Evolutionary conservation across 1,284 basidiomycete genomes (phyloP).

Genomic region (Rhizoctonia solani): DNA sequence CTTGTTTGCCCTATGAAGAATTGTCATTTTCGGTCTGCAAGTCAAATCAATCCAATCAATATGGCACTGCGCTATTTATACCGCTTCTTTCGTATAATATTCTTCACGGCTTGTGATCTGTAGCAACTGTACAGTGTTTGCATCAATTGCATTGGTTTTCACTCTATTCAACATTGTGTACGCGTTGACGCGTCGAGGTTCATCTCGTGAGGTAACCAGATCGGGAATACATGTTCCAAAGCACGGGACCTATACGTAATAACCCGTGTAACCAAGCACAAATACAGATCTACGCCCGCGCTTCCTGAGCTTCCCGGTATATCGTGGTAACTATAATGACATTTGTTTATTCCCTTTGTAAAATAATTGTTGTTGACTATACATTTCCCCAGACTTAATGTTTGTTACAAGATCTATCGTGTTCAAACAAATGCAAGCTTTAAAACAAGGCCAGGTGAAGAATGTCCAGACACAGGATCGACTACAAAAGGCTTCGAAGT

Average conservation of each 20-base stretch:
- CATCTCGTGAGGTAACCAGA: background rate
- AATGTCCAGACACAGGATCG: constrained; percentile 18
- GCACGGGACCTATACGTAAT: background rate
- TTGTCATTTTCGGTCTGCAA: constrained; percentile 18
- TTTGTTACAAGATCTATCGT: background rate
- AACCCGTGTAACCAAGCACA: background rate
- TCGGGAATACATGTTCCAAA: constrained; percentile 6
- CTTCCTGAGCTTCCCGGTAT: background rate
- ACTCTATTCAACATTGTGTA: constrained; percentile 24
- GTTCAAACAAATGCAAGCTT: constrained; percentile 17
- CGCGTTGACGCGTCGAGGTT: constrained; percentile 27
- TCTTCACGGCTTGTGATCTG: constrained; percentile 20
- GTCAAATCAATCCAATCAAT: constrained; percentile 10
- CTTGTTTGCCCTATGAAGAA: constrained; percentile 12
- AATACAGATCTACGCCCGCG: background rate
- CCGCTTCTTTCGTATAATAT: constrained; percentile 30
- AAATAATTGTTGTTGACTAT: background rate
- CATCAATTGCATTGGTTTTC: constrained; percentile 31
- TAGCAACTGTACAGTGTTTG: constrained; percentile 34
- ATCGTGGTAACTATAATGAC: too few relatives aligned
- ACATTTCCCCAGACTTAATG: background rate
- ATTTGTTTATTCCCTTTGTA: constrained; percentile 30
- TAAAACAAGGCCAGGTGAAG: constrained; percentile 29
- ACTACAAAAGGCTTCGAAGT: constrained; percentile 34
- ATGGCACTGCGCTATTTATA: constrained; percentile 33